Conservation (phyloP, 164 flowering plant genomes). For the Vitis cinerea region DNA sequence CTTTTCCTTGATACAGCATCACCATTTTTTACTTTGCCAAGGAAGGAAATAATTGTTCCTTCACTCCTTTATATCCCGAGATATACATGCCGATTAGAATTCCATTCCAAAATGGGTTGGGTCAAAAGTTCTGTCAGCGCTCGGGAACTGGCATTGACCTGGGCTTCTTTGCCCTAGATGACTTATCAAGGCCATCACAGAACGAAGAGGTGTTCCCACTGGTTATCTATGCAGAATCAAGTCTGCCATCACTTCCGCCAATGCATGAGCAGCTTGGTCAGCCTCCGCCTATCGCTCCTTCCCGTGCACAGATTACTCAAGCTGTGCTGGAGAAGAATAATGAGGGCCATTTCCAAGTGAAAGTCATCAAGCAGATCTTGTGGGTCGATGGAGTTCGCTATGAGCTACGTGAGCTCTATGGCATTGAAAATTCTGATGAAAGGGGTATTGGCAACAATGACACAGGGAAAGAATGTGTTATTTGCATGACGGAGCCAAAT, state of each 20-base stretch:
- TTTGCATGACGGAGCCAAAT: slow-evolving; percentile 91
- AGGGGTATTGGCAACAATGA: slow-evolving; percentile 45
- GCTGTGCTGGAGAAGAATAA: slow-evolving; percentile 64
- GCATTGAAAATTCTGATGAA: slow-evolving; percentile 56
- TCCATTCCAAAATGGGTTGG: slow-evolving; percentile 65
- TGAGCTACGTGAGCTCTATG: slow-evolving; percentile 84
- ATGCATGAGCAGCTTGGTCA: slow-evolving; percentile 30
- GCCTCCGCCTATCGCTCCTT: slow-evolving; percentile 17
- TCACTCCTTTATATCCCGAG: slow-evolving; percentile 66
- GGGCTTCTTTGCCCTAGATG: slow-evolving; percentile 70
- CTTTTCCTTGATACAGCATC: slow-evolving; percentile 40
- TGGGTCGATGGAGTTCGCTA: slow-evolving; percentile 79
- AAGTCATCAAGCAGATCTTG: slow-evolving; percentile 68
- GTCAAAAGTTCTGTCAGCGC: slow-evolving; percentile 74
- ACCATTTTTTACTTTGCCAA: slow-evolving; percentile 81
- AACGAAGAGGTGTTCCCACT: slow-evolving; percentile 77
- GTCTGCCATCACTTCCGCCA: slow-evolving; percentile 12
- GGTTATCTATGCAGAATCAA: slow-evolving; percentile 70
- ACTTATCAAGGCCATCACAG: slow-evolving; percentile 62
- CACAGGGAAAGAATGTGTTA: slow-evolving; percentile 76
- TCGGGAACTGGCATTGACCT: slow-evolving; percentile 82
- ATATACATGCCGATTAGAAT: slow-evolving; percentile 43
- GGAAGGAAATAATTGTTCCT: slow-evolving; percentile 62
- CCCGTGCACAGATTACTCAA: slow-evolving; percentile 76
- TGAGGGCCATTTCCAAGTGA: slow-evolving; percentile 51